Percentiles rank a stretch among this genome's conserved stretches.
Conservation (phyloP, 1,284 basidiomycete species). For the Neolentinus lepideus region DNA sequence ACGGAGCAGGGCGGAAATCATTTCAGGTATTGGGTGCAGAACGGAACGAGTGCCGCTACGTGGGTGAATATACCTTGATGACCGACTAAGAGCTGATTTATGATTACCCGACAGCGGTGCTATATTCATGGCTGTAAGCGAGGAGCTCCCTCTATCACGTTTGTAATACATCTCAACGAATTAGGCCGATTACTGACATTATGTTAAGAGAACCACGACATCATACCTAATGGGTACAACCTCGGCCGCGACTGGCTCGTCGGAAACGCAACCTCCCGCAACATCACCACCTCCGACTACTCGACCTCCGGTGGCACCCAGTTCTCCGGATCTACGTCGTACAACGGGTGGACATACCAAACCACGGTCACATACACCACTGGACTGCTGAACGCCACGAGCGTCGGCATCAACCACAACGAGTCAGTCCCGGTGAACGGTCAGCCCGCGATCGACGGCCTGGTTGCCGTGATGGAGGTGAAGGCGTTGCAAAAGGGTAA, state of each 20-base stretch:
- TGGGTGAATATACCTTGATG: conserved; percentile 16
- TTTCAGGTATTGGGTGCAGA: conserved; percentile 85
- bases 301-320: conserved; percentile 25
- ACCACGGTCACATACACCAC: conserved; percentile 61
- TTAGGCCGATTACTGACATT: not conserved
- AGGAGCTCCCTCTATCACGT: conserved; percentile 60
- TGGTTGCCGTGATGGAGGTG: conserved; percentile 79
- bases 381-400: conserved; percentile 63
- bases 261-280: conserved; percentile 67
- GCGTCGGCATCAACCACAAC: conserved; percentile 75
- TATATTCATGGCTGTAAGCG: conserved; percentile 78
- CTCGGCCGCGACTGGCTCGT: conserved; percentile 73
- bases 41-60: conserved; percentile 55
- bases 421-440: conserved; percentile 51
- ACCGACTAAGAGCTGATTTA: not conserved
- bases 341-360: conserved; percentile 61
- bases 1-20: conserved; percentile 87
- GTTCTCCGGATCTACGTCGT: conserved; percentile 50
- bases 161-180: conserved; percentile 18
- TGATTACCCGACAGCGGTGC: conserved; percentile 31
- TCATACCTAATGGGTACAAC: conserved; percentile 56
- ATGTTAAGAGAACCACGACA: conserved; percentile 39
- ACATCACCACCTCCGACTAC: conserved; percentile 41
- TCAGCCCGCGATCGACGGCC: conserved; percentile 71
- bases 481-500: conserved; percentile 37